phyloP scores from a whole-genome alignment of 352 stramenopile genomes.

The Globisporangium middletonii region DNA sequence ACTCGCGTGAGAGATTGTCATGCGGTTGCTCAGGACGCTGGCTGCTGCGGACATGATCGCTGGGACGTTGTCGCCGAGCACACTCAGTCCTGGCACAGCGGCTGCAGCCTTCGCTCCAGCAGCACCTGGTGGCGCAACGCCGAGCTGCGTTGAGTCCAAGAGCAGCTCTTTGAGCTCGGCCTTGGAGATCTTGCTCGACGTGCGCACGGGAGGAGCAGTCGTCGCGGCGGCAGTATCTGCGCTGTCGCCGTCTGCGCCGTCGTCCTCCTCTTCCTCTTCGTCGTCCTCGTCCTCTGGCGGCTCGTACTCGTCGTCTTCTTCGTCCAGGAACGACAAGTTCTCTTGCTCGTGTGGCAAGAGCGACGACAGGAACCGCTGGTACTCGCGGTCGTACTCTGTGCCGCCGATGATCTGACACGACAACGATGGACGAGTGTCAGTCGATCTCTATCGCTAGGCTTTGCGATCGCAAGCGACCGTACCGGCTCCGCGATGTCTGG shows the following conservation, averaged over 20 bases:
- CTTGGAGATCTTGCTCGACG: slow-evolving; percentile 60
- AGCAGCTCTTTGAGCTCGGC: slow-evolving; percentile 77
- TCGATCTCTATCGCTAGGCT: slow-evolving; percentile 2
- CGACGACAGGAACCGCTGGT: slow-evolving; percentile 80
- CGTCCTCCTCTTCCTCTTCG: slow-evolving; percentile 50
- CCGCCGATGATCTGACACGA: slow-evolving; percentile 10
- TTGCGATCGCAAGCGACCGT: slow-evolving; percentile 1
- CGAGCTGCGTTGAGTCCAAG: slow-evolving; percentile 71
- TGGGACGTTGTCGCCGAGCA: too few relatives aligned
- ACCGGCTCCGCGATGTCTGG: slow-evolving; percentile 31
- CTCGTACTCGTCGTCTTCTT: slow-evolving; percentile 81
- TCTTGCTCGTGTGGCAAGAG: slow-evolving; percentile 66
- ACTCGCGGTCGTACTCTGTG: slow-evolving; percentile 53
- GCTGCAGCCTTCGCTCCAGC: too few relatives aligned
- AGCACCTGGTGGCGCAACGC: slow-evolving; percentile 19
- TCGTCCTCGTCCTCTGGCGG: slow-evolving; percentile 71
- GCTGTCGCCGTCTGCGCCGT: slow-evolving; percentile 30
- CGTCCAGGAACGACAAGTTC: slow-evolving; percentile 77
- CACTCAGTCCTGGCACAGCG: too few relatives aligned
- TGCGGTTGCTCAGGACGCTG: too few relatives aligned
- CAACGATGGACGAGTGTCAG: not conserved
- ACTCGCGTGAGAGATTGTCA: too few relatives aligned
- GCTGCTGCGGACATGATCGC: too few relatives aligned
- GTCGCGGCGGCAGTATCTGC: slow-evolving; percentile 23
- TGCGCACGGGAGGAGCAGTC: slow-evolving; percentile 5